Evolutionary conservation across 345 rosid species (phyloP).

Genomic region (Syzygium aromaticum): DNA sequence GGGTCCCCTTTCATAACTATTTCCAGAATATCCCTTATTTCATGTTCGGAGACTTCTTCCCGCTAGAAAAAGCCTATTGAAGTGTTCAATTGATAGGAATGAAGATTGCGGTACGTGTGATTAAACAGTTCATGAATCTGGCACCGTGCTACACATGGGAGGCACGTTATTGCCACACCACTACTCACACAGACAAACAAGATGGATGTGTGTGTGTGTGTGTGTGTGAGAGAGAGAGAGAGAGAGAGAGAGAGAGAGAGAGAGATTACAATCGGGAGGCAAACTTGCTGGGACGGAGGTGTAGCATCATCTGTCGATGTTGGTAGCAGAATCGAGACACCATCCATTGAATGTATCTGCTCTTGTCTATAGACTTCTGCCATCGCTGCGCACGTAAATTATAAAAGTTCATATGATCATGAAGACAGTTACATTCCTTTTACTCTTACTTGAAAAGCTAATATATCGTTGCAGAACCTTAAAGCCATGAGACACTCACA

Average conservation of each 20-base stretch:
- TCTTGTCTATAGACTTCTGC: conserved; percentile 12
- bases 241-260: not conserved
- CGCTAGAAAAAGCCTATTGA: not conserved
- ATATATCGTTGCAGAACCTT: not conserved
- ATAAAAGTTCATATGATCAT: not conserved
- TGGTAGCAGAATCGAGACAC: conserved; percentile 8
- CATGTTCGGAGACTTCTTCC: not conserved
- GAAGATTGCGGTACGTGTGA: not conserved
- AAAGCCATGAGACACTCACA: not conserved
- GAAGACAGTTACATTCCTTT: not conserved
- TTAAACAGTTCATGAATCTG: not conserved
- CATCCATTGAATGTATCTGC: conserved; percentile 5
- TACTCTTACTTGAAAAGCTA: not conserved
- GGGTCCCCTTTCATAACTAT: not conserved
- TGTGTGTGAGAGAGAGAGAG: fast-evolving
- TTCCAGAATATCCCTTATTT: not conserved
- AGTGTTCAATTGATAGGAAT: not conserved
- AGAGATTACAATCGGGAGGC: conserved; percentile 23
- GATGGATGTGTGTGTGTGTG: not conserved
- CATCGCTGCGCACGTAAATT: not conserved
- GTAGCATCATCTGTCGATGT: not conserved
- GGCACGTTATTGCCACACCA: not conserved
- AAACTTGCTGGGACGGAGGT: conserved; percentile 14
- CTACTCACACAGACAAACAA: not conserved
- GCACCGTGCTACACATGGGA: not conserved